Evolutionary conservation across 1,284 basidiomycete species (phyloP).

Genomic region (Boletus smithii): DNA sequence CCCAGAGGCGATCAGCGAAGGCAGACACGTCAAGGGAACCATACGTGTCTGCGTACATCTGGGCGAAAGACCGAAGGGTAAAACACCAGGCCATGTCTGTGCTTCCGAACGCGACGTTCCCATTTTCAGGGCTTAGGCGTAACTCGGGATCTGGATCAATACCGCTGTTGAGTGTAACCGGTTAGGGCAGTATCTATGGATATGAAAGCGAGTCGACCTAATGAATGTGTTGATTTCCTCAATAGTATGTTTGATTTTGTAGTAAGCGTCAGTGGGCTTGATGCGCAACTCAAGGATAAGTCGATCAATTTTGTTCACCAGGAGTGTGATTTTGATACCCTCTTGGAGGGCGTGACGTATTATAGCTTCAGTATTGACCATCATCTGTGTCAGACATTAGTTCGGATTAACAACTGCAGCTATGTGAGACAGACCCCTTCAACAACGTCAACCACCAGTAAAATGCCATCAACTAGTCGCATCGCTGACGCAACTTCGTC

Average conservation of each 20-base stretch:
- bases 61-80: constrained; percentile 90
- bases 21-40: constrained; percentile 67
- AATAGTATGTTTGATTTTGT: constrained; percentile 98
- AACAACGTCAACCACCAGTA: constrained; percentile 93
- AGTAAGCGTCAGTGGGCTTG: constrained; percentile 95
- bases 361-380: constrained; percentile 86
- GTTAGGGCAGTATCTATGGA: constrained; percentile 4
- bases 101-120: constrained; percentile 97
- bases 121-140: constrained; percentile 88
- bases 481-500: constrained; percentile 93
- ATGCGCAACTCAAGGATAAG: constrained; percentile 95
- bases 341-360: constrained; percentile 88
- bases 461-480: constrained; percentile 88
- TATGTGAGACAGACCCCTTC: constrained; percentile 70
- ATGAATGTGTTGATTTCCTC: constrained; percentile 98
- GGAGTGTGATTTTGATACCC: constrained; percentile 85
- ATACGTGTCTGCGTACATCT: constrained; percentile 94
- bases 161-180: constrained; percentile 45
- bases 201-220: constrained; percentile 48
- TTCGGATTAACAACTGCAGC: constrained; percentile 2
- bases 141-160: constrained; percentile 87
- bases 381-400: constrained; percentile 52
- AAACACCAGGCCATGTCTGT: constrained; percentile 98
- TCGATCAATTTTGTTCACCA: constrained; percentile 98
- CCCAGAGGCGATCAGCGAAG: constrained; percentile 92